Evolutionary conservation across 305 asterid species (phyloP).

Genomic region (Fraxinus latifolia): DNA sequence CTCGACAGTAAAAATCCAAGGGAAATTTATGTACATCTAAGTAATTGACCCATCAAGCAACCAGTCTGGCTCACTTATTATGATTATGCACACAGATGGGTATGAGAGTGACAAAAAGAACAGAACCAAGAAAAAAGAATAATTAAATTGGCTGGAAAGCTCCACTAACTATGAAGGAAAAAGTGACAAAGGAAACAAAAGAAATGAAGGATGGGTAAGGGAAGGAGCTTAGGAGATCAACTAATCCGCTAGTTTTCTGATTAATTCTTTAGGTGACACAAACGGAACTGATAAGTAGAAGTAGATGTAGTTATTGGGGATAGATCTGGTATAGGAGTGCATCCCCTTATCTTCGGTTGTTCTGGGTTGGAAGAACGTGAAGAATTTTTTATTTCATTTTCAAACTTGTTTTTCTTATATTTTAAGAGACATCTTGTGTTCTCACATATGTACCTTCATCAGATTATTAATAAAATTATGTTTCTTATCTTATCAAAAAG

Average conservation of each 20-base stretch:
- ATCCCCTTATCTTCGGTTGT: background rate
- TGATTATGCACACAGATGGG: background rate
- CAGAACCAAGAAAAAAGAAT: background rate
- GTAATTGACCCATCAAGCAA: background rate
- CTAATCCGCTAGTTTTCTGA: background rate
- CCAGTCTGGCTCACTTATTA: background rate
- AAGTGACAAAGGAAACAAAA: background rate
- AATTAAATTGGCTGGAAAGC: background rate
- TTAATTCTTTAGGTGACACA: background rate
- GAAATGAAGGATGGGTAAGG: background rate
- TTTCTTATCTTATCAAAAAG: background rate
- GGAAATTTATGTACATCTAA: background rate
- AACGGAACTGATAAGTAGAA: background rate
- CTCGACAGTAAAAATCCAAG: background rate
- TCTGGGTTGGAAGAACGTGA: background rate
- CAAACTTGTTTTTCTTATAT: background rate
- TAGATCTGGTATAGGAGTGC: background rate
- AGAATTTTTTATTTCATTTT: background rate
- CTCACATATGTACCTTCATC: background rate
- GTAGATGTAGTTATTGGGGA: background rate
- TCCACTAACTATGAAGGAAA: background rate
- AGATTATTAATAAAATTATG: background rate
- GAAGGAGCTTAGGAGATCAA: constrained; percentile 16
- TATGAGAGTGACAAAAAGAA: background rate
- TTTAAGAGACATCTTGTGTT: background rate